phyloP scores from a whole-genome alignment of 2,329 filamentous ascomycete genomes.

The Epichloe bromicola region DNA sequence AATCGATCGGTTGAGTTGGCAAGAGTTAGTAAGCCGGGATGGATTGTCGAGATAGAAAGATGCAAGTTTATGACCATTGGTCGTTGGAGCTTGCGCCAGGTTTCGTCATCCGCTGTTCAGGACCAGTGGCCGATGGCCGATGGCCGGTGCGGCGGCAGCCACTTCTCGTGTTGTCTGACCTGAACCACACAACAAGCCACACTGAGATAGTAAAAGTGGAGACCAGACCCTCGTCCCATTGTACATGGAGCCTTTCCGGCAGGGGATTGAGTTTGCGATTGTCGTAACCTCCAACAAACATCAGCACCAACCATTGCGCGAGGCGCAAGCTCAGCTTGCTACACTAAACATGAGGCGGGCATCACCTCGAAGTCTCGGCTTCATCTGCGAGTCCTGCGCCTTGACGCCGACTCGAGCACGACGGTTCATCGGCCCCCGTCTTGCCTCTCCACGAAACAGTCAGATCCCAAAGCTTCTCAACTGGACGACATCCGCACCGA shows the following conservation, averaged over 20 bases:
- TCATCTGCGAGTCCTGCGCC: constrained; percentile 33
- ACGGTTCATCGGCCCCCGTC: constrained; percentile 13
- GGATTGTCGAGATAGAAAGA: background rate
- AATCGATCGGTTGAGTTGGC: background rate
- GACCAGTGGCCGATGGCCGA: background rate
- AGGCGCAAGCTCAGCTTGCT: background rate
- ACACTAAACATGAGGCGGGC: constrained; percentile 10
- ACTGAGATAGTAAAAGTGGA: background rate
- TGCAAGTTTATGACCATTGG: background rate
- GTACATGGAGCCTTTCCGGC: too few relatives aligned
- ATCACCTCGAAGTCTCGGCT: constrained; percentile 18
- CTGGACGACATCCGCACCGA: constrained; percentile 4
- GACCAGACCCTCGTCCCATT: too few relatives aligned
- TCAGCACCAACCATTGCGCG: background rate
- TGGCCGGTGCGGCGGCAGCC: background rate
- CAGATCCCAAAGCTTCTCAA: constrained; percentile 3
- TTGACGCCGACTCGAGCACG: constrained; percentile 16
- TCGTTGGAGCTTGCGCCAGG: constrained; percentile 6
- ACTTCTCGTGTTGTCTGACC: too few relatives aligned
- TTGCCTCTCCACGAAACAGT: constrained; percentile 9
- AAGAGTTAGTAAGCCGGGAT: background rate
- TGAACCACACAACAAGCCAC: background rate
- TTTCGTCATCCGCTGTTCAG: constrained; percentile 10
- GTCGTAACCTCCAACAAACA: too few relatives aligned
- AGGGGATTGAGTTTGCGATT: too few relatives aligned